These are phyloP conservation scores for Hyphopichia buzzinii DNA, from an alignment of 1,139 yeast species.

Conservation along the genomic window DNA sequence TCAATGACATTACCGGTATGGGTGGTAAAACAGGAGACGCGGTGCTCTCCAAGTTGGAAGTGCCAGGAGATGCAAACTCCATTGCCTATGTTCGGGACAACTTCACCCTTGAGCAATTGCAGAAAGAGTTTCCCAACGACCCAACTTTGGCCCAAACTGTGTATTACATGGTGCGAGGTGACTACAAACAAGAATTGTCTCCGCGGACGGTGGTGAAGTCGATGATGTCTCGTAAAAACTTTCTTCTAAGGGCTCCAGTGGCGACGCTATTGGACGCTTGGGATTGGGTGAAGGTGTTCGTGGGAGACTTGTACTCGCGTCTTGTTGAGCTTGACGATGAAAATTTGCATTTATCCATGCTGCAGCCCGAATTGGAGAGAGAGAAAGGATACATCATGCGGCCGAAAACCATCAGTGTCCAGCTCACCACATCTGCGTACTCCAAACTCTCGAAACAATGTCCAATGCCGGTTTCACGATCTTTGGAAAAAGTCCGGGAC, in stretches of 20 bases:
- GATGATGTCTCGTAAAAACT: conserved; percentile 86
- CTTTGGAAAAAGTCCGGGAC: conserved; percentile 37
- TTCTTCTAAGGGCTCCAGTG: conserved; percentile 54
- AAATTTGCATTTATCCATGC: conserved; percentile 29
- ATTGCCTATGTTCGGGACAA: conserved; percentile 49
- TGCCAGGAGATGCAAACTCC: conserved; percentile 40
- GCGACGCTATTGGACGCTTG: conserved; percentile 54
- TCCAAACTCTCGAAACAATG: conserved; percentile 44
- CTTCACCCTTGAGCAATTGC: conserved; percentile 35
- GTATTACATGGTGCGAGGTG: conserved; percentile 65
- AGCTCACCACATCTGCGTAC: conserved; percentile 20
- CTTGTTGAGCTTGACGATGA: conserved; percentile 77
- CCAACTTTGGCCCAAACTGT: conserved; percentile 46
- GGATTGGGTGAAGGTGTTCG: conserved; percentile 81
- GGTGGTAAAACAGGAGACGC: conserved; percentile 86
- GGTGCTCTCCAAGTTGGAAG: conserved; percentile 43
- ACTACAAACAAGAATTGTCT: conserved; percentile 49
- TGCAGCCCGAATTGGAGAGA: conserved; percentile 17
- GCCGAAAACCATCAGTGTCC: conserved; percentile 53
- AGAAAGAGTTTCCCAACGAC: conserved; percentile 37
- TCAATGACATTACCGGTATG: conserved; percentile 81
- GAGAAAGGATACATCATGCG: conserved; percentile 33
- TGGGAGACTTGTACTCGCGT: conserved; percentile 75
- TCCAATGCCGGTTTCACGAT: conserved; percentile 37
- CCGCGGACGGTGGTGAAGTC: conserved; percentile 68